Conservation (phyloP, 441 rosid species). For the Erysimum cheiri region DNA sequence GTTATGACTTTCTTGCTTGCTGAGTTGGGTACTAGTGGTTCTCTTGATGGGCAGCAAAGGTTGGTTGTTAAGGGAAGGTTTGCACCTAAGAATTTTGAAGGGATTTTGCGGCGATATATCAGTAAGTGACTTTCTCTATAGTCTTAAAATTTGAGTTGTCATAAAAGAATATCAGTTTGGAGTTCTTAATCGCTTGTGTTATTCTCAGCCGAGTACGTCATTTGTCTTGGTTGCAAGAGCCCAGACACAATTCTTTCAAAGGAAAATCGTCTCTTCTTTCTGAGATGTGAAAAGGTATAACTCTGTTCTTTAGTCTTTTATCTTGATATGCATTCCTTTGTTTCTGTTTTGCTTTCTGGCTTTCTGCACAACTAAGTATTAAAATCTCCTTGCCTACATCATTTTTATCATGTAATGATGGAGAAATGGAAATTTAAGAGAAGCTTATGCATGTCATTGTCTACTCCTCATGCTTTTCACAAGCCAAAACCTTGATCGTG, state of each 20-base stretch:
- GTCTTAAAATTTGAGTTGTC: neutral
- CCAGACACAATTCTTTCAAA: constrained; percentile 65
- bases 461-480: constrained; percentile 3
- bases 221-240: constrained; percentile 67
- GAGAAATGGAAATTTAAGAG: neutral
- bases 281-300: constrained; percentile 65
- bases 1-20: constrained; percentile 66
- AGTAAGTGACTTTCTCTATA: constrained; percentile 52
- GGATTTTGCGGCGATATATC: constrained; percentile 78
- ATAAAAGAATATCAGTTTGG: neutral
- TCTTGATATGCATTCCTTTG: constrained; percentile 1
- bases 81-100: constrained; percentile 69
- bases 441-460: neutral
- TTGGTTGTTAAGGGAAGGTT: constrained; percentile 52
- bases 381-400: constrained; percentile 8
- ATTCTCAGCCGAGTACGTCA: constrained; percentile 62
- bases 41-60: constrained; percentile 60
- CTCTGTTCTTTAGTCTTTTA: neutral
- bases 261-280: constrained; percentile 61
- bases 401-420: neutral
- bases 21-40: constrained; percentile 59
- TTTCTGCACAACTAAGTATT: neutral
- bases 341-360: neutral
- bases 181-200: constrained; percentile 24
- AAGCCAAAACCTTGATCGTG: neutral